Conservation (phyloP, 75 land plant species). For the Cupressus sempervirens region DNA sequence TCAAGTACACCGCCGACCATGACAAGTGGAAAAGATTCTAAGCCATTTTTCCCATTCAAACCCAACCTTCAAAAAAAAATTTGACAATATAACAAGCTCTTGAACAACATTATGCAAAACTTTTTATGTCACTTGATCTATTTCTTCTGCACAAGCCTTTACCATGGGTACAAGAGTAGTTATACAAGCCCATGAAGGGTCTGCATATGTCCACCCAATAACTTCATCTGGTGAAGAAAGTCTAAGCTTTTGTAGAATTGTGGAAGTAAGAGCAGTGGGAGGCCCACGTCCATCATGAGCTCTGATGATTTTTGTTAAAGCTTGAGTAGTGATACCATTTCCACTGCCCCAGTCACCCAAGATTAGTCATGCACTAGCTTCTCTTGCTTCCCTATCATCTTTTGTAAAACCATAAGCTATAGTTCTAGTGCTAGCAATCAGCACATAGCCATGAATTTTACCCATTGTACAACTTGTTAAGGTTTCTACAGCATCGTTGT, state of each 20-base stretch:
- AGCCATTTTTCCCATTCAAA: too few species aligned
- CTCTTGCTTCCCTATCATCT: conserved; percentile 73
- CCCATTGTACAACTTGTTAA: conserved; percentile 90
- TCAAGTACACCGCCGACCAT: conserved; percentile 95
- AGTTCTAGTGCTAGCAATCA: conserved; percentile 84
- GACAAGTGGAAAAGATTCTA: conserved; percentile 69
- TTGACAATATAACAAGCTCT: conserved; percentile 82
- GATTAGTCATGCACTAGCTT: conserved; percentile 82
- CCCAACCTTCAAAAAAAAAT: conserved; percentile 68
- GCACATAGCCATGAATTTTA: conserved; percentile 79
- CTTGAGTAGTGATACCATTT: conserved; percentile 87
- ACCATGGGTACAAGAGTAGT: conserved; percentile 87
- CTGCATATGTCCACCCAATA: conserved; percentile 81
- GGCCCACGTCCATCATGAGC: conserved; percentile 96
- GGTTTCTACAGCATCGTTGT: conserved; percentile 93
- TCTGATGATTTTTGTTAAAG: conserved; percentile 72
- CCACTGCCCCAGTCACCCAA: conserved; percentile 98
- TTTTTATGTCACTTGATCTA: conserved; percentile 71
- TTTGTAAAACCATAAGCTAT: conserved; percentile 82
- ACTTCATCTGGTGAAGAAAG: conserved; percentile 84
- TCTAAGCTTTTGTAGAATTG: conserved; percentile 45
- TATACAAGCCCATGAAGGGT: conserved; percentile 93
- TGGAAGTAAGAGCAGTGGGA: conserved; percentile 53
- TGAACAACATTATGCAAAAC: conserved; percentile 60
- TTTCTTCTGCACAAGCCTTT: conserved; percentile 76